phyloP scores from a whole-genome alignment of 2,329 filamentous ascomycete genomes.

The Dactylellina drechsleri region DNA sequence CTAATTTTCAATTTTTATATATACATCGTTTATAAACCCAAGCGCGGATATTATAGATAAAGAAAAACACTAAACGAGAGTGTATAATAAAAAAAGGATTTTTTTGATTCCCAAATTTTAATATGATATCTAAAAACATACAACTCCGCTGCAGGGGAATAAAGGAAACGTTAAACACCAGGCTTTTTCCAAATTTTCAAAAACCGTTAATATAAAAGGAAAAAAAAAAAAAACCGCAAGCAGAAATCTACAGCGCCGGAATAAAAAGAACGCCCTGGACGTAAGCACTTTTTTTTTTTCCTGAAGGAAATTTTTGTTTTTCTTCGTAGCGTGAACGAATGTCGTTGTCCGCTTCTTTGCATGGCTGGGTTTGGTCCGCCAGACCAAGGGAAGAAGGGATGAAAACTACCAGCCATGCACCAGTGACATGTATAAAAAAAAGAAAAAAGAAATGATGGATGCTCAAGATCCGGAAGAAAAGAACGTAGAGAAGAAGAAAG shows the following conservation, averaged over 20 bases:
- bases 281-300: slow-evolving; percentile 6
- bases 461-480: slow-evolving; percentile 14
- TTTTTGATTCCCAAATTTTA: too few relatives aligned
- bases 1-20: too few relatives aligned
- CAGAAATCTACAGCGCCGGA: slow-evolving; percentile 16
- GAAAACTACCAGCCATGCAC: slow-evolving; percentile 7
- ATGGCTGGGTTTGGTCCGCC: slow-evolving; percentile 14
- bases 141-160: background rate
- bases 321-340: slow-evolving; percentile 12
- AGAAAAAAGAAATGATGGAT: slow-evolving; percentile 8
- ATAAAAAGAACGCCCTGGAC: background rate
- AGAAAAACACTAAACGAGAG: too few relatives aligned
- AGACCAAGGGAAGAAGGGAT: slow-evolving; percentile 28
- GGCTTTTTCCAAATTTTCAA: slow-evolving; percentile 20
- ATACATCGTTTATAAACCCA: too few relatives aligned
- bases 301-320: slow-evolving; percentile 13
- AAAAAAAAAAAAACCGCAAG: slow-evolving; percentile 1
- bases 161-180: background rate
- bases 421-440: slow-evolving; percentile 10
- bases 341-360: slow-evolving; percentile 16
- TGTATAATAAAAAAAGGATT: too few relatives aligned
- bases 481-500: background rate
- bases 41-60: too few relatives aligned
- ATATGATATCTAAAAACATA: too few relatives aligned
- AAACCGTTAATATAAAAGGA: slow-evolving; percentile 5